Conservation (phyloP, 2,329 filamentous ascomycete genomes). For the Ceratocystis colombiana region DNA sequence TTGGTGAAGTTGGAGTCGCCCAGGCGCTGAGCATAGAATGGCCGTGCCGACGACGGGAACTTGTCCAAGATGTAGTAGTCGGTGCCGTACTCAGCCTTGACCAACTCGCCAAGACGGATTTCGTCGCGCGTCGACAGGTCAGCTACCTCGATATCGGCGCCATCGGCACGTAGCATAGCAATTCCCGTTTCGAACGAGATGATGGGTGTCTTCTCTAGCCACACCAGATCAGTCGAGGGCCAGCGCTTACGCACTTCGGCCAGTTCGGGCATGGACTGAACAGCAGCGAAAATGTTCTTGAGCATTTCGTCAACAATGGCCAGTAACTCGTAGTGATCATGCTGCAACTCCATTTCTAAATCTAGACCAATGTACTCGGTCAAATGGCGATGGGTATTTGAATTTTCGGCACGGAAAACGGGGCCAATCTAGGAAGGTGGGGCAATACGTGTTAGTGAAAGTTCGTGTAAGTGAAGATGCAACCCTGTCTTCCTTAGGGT, state of each 20-base stretch:
- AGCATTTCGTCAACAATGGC: slow-evolving; percentile 67
- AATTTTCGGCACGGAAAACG: slow-evolving; percentile 90
- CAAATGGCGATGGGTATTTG: slow-evolving; percentile 86
- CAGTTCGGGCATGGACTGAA: slow-evolving; percentile 52
- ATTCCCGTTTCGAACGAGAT: slow-evolving; percentile 73
- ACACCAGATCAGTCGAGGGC: slow-evolving; percentile 76
- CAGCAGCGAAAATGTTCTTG: slow-evolving; percentile 54
- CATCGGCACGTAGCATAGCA: slow-evolving; percentile 70
- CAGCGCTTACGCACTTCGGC: slow-evolving; percentile 73
- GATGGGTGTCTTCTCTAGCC: slow-evolving; percentile 74
- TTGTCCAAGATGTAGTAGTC: slow-evolving; percentile 95
- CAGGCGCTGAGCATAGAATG: slow-evolving; percentile 87
- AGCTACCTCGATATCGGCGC: slow-evolving; percentile 59
- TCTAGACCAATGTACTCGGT: slow-evolving; percentile 92
- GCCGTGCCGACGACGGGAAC: slow-evolving; percentile 72
- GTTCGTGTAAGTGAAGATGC: background rate
- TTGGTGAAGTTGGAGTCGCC: slow-evolving; percentile 66
- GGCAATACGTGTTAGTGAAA: background rate
- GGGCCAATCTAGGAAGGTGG: slow-evolving; percentile 49
- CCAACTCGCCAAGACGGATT: slow-evolving; percentile 70
- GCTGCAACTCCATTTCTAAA: slow-evolving; percentile 82
- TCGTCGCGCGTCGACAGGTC: slow-evolving; percentile 80
- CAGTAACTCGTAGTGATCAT: slow-evolving; percentile 82
- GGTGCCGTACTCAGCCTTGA: slow-evolving; percentile 76
- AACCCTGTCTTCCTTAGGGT: background rate